Evolutionary conservation across 83 land plant species (phyloP).

Genomic region (Thuja plicata): DNA sequence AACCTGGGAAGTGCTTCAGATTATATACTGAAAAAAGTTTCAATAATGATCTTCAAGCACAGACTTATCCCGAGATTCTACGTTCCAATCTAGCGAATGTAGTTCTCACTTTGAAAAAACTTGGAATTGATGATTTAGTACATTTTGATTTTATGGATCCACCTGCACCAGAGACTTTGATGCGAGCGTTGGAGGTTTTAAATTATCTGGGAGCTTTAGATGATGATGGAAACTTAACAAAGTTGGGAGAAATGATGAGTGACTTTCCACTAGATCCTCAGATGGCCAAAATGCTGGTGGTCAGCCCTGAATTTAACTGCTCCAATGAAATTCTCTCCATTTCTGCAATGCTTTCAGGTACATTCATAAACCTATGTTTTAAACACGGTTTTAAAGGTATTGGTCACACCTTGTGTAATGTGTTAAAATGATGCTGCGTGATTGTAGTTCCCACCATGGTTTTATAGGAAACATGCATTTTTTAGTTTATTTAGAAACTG

Average conservation of each 20-base stretch:
- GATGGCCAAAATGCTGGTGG: slow-evolving; percentile 97
- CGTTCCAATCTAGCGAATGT: slow-evolving; percentile 93
- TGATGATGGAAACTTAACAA: slow-evolving; percentile 93
- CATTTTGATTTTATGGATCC: slow-evolving; percentile 99
- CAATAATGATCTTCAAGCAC: slow-evolving; percentile 88
- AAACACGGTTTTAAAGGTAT: neutral
- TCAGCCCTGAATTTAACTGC: slow-evolving; percentile 94
- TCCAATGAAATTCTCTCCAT: slow-evolving; percentile 96
- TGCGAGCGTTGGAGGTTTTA: slow-evolving; percentile 92
- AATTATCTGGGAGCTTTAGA: slow-evolving; percentile 94
- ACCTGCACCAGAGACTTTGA: slow-evolving; percentile 98
- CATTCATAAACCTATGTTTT: neutral
- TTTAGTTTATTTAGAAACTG: neutral
- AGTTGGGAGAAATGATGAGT: slow-evolving; percentile 93
- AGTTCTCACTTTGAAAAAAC: slow-evolving; percentile 87
- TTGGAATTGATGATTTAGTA: slow-evolving; percentile 94
- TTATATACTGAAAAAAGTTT: slow-evolving; percentile 91
- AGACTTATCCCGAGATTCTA: slow-evolving; percentile 95
- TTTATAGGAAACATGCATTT: neutral
- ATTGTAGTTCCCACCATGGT: neutral
- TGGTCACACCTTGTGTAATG: neutral
- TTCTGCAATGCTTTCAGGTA: slow-evolving; percentile 99
- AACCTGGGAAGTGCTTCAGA: slow-evolving; percentile 91
- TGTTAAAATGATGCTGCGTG: neutral
- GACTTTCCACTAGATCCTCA: slow-evolving; percentile 98